Conservation (phyloP, 1,284 basidiomycete species). For the Ceratobasidium sp. region DNA sequence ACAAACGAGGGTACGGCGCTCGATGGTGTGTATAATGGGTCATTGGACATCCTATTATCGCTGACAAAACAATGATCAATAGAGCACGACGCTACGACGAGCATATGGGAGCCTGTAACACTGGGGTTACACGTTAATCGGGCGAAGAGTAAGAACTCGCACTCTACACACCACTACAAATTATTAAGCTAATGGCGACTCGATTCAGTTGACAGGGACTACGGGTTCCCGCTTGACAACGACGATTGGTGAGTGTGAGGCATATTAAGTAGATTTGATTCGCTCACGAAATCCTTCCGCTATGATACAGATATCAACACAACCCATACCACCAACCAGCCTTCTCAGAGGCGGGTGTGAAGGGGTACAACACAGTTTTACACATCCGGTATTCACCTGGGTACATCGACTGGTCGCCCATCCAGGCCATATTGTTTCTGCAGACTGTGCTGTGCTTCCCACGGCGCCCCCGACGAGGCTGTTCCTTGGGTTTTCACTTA, state of each 20-base stretch:
- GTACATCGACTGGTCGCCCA: conserved; percentile 2
- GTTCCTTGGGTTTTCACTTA: not conserved
- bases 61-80: not conserved
- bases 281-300: not conserved
- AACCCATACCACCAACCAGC: not conserved
- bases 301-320: not conserved
- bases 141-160: not conserved
- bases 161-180: not conserved
- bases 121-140: not conserved
- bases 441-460: conserved; percentile 25
- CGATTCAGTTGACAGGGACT: not conserved
- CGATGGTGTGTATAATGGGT: too few relatives aligned
- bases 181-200: not conserved
- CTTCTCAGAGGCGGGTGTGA: conserved; percentile 19
- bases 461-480: not conserved
- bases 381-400: conserved; percentile 17
- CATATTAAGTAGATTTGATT: not conserved
- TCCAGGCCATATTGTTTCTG: conserved; percentile 25
- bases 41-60: not conserved
- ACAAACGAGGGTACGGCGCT: too few relatives aligned
- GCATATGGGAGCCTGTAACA: not conserved
- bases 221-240: not conserved
- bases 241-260: not conserved
- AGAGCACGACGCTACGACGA: not conserved
- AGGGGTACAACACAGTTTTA: conserved; percentile 30